Percentiles rank a stretch among this genome's conserved stretches.
Evolutionary conservation across 208 protist species (phyloP).

Genomic region (Wallacemonas collosoma): DNA sequence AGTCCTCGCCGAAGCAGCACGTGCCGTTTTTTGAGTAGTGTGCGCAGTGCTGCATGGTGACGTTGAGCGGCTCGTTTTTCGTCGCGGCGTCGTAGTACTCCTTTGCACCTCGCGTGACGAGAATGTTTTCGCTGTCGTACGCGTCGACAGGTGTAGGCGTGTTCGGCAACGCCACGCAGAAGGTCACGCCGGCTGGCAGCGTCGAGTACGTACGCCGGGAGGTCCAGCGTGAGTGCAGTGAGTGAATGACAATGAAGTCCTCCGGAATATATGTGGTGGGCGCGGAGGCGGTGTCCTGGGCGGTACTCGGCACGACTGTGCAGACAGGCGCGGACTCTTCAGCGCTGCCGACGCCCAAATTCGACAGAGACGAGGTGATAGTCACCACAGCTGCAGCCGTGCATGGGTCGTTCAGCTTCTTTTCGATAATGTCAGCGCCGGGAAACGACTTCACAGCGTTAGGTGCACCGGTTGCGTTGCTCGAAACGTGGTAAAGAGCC

Average conservation of each 20-base stretch:
- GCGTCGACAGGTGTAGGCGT: conserved; percentile 65
- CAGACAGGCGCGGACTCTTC: neutral
- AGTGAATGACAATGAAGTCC: conserved; percentile 54
- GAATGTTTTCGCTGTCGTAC: conserved; percentile 58
- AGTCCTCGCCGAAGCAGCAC: conserved; percentile 79
- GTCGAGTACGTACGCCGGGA: conserved; percentile 50
- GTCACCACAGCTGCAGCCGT: neutral
- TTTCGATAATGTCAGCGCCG: conserved; percentile 33
- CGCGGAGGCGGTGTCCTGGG: conserved; percentile 11
- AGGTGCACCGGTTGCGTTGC: conserved; percentile 71
- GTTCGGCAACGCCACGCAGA: conserved; percentile 69
- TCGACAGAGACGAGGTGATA: neutral
- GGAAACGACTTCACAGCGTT: conserved; percentile 33
- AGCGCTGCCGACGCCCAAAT: neutral
- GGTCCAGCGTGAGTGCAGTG: conserved; percentile 75
- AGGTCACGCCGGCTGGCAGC: conserved; percentile 50
- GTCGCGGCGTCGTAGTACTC: conserved; percentile 67
- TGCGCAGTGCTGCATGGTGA: conserved; percentile 81
- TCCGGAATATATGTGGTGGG: conserved; percentile 36
- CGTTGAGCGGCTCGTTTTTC: conserved; percentile 43
- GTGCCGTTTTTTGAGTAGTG: conserved; percentile 83
- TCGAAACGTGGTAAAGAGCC: conserved; percentile 47
- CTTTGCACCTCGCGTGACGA: conserved; percentile 64
- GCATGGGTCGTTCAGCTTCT: conserved; percentile 36
- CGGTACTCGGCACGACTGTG: conserved; percentile 6